These are phyloP conservation scores for Lepiota venenata DNA, from an alignment of 768 basidiomycete genomes.

Conservation along the genomic window DNA sequence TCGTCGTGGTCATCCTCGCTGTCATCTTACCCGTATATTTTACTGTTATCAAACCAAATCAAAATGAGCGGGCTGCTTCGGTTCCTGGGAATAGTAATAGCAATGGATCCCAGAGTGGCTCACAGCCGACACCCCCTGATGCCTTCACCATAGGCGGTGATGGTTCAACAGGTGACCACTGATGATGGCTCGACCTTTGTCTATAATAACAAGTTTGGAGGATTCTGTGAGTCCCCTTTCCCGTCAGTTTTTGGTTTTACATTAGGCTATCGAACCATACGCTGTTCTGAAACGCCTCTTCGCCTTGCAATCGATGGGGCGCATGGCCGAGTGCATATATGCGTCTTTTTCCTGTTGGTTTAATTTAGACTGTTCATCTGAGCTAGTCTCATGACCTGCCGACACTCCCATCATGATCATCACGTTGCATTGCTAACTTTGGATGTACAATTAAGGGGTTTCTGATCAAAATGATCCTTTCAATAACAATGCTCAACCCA, in stretches of 20 bases:
- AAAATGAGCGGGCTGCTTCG: slow-evolving; percentile 9
- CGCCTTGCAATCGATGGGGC: no score
- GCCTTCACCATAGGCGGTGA: slow-evolving; percentile 53
- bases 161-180: slow-evolving; percentile 60
- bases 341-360: background rate
- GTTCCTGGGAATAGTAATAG: slow-evolving; percentile 8
- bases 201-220: slow-evolving; percentile 77
- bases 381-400: background rate
- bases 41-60: slow-evolving; percentile 42
- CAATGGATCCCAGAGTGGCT: background rate
- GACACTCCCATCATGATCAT: background rate
- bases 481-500: slow-evolving; percentile 69
- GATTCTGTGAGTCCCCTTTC: slow-evolving; percentile 52
- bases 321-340: no score
- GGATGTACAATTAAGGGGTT: slow-evolving; percentile 42
- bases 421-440: slow-evolving; percentile 4
- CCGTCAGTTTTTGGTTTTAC: background rate
- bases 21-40: slow-evolving; percentile 61
- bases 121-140: slow-evolving; percentile 12
- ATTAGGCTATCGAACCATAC: background rate
- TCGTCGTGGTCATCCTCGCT: slow-evolving; percentile 39
- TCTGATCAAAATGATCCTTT: slow-evolving; percentile 70
- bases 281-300: no score
- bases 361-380: background rate
- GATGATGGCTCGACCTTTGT: slow-evolving; percentile 71